Evolutionary conservation across 371 early-diverging fungal genomes (phyloP), one percentile per base, ranked within the genome.

Genomic region (Rhizopus sp.): DNA sequence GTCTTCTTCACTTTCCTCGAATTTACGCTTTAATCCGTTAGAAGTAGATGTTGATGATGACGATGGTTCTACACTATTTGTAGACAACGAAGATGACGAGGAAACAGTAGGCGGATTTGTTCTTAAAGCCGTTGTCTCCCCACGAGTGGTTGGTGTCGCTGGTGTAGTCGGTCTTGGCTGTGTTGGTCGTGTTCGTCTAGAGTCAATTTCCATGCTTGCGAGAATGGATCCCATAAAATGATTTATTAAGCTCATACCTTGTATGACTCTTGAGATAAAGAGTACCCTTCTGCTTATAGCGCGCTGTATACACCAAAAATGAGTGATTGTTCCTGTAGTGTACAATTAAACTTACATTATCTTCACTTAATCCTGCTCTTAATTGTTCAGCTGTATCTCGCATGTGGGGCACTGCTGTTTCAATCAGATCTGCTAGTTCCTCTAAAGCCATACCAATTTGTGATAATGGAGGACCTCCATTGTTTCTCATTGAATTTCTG

Each of bases 191-290:
- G 8, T 17, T 46, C 46, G 17, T 23, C 46, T 46, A 7, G 46
- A 46, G 29, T 46, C 46, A 23, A 46, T 42, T 55, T 78, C 78
- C 5, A 75, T 72, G 37, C 68, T 75, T 5, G 68, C 78, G 40
- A 78, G 59, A 9, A 78, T 73, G 0, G 78, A 75, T 4, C 75
- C 78, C 44, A 78, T 45, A 49, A 75, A 75, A 17, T 78, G 78
- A 35, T 73, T 66, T 34, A 78, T 73, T 30, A 75, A 44, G 47
- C 78, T 78, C 70, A 78, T 71, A 4, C 78, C 75, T 51, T 78
- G 78, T n/a, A 75, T 63, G 44, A 78, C 66, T 32, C 78, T 67
- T 53, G 78, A 73, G 31, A 73, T 65, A n/a, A 60, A 60, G 13
- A 44, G 16, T n/a, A 60, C 57, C 10, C 61, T 42, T 53, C 54